Conservation (phyloP, 2,329 filamentous ascomycete genomes). For the Ophiocordyceps camponoti-leonardi region DNA sequence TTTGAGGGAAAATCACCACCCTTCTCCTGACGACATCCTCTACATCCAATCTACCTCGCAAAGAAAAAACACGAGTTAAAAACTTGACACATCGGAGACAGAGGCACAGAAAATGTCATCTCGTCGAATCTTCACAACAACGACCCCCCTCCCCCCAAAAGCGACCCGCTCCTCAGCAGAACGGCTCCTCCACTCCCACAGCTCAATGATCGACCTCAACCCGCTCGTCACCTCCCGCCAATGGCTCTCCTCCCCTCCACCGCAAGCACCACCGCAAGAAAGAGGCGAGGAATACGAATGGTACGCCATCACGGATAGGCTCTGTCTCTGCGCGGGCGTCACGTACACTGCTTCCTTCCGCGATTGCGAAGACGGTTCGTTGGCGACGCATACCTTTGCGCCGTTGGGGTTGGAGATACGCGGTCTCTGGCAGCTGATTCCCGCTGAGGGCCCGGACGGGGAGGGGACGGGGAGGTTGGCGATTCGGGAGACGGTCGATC, state of each 20-base stretch:
- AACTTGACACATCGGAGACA: no score
- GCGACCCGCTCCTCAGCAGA: constrained; percentile 56
- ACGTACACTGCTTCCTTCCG: constrained; percentile 70
- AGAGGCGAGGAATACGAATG: constrained; percentile 44
- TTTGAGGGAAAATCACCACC: no score
- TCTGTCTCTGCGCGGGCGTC: constrained; percentile 44
- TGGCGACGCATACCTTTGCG: constrained; percentile 73
- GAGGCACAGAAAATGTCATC: constrained; percentile 48
- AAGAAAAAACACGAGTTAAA: no score
- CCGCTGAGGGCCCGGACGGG: not conserved
- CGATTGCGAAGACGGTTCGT: constrained; percentile 44
- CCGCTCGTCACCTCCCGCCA: constrained; percentile 61
- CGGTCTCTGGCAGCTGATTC: no score
- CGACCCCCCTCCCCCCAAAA: constrained; percentile 56
- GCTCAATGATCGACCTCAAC: constrained; percentile 76
- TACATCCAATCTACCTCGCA: no score
- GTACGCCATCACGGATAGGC: constrained; percentile 62
- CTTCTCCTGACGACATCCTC: no score
- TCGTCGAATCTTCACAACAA: constrained; percentile 55
- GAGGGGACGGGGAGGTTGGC: constrained; percentile 40
- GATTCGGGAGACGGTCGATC: constrained; percentile 66
- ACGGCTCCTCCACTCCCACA: constrained; percentile 59
- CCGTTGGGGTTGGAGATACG: constrained; percentile 67
- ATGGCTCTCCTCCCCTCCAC: constrained; percentile 34
- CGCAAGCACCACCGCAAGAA: constrained; percentile 53